A percentile compares a stretch with the other conserved stretches of the same genome.
Evolutionary conservation across 192 early-diverging fungal species (phyloP).

Genomic region (Linnemannia hyalina): DNA sequence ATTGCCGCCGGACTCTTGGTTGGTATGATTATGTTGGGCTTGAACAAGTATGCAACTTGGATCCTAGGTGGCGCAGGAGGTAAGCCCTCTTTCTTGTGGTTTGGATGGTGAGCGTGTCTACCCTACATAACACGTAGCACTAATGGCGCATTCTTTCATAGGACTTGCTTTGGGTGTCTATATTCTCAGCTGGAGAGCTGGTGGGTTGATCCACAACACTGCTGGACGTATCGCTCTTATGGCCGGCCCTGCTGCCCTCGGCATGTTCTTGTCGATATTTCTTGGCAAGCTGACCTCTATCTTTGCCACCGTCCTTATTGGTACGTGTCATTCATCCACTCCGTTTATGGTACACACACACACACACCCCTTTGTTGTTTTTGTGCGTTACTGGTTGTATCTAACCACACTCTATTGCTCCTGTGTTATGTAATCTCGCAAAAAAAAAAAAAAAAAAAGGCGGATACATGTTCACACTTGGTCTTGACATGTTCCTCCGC

Average conservation of each 20-base stretch:
- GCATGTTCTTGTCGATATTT: slow-evolving; percentile 18
- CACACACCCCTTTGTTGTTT: neutral
- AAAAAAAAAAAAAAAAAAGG: neutral
- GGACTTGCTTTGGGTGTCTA: slow-evolving; percentile 30
- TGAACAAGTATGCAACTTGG: slow-evolving; percentile 22
- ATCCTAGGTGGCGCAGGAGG: slow-evolving; percentile 29
- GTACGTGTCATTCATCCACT: neutral
- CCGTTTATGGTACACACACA: too few relatives aligned
- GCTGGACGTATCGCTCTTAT: slow-evolving; percentile 26
- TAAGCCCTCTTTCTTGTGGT: neutral
- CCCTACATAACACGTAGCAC: too few relatives aligned
- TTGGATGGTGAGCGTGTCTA: neutral
- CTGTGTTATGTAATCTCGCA: neutral
- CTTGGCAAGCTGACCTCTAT: slow-evolving; percentile 19
- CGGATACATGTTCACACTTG: slow-evolving; percentile 36
- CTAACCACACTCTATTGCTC: neutral
- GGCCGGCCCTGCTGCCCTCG: slow-evolving; percentile 25
- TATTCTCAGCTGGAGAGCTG: slow-evolving; percentile 27
- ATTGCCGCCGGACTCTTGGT: slow-evolving; percentile 18
- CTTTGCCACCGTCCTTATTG: slow-evolving; percentile 30
- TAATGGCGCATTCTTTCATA: neutral
- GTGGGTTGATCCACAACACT: slow-evolving; percentile 30
- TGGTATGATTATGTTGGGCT: slow-evolving; percentile 17
- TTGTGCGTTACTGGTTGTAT: too few relatives aligned
- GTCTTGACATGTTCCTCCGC: slow-evolving; percentile 36